A percentile compares a stretch with the other conserved stretches of the same genome.
These are phyloP conservation scores for Evansstolkia leycettana DNA, from an alignment of 495 filamentous ascomycete genomes.

Conservation along the genomic window DNA sequence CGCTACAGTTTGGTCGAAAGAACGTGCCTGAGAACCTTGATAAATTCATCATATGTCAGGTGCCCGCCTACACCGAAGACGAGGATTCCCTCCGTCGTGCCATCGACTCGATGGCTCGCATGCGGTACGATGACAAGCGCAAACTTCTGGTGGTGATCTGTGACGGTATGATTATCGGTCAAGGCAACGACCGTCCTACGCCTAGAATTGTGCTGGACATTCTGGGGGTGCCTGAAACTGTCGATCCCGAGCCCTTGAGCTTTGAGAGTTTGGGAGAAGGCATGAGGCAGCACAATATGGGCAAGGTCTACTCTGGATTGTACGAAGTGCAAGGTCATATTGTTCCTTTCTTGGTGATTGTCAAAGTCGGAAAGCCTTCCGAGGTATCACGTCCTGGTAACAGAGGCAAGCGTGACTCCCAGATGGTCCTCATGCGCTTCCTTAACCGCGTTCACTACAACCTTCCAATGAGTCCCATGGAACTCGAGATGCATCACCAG, in stretches of 20 bases:
- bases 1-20: conserved; percentile 85
- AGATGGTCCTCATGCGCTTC: conserved; percentile 97
- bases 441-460: conserved; percentile 97
- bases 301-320: conserved; percentile 92
- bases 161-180: conserved; percentile 98
- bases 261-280: conserved; percentile 96
- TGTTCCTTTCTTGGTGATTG: conserved; percentile 91
- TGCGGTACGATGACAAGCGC: conserved; percentile 97
- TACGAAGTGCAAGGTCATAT: conserved; percentile 98
- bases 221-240: conserved; percentile 80
- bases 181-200: conserved; percentile 93
- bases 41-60: conserved; percentile 97
- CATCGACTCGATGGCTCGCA: conserved; percentile 89
- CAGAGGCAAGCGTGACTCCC: conserved; percentile 97
- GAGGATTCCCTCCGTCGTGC: conserved; percentile 94
- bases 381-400: conserved; percentile 96
- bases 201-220: conserved; percentile 96
- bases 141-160: conserved; percentile 91
- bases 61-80: conserved; percentile 96
- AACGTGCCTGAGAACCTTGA: conserved; percentile 90
- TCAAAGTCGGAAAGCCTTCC: conserved; percentile 94
- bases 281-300: conserved; percentile 98
- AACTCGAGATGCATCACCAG: conserved; percentile 97
- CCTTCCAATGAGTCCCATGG: conserved; percentile 85
- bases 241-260: conserved; percentile 94